Conservation (phyloP, 192 early-diverging fungal genomes). For the Backusella circina region DNA sequence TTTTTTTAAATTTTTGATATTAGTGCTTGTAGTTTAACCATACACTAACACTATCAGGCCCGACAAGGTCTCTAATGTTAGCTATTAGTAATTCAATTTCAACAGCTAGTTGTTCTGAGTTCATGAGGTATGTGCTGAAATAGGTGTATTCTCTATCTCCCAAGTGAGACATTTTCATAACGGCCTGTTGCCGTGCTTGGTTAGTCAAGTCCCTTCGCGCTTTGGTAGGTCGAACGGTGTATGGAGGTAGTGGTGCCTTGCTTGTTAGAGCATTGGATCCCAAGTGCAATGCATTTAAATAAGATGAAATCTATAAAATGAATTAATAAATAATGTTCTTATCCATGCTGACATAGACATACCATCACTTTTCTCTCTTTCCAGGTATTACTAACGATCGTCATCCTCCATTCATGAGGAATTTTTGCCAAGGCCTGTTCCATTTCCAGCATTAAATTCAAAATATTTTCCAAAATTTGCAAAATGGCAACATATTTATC, state of each 20-base stretch:
- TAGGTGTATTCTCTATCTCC: conserved; percentile 26
- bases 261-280: conserved; percentile 30
- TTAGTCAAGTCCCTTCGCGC: conserved; percentile 19
- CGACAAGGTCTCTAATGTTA: conserved; percentile 29
- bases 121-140: conserved; percentile 38
- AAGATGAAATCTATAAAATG: conserved; percentile 21
- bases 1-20: not conserved
- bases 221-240: conserved; percentile 26
- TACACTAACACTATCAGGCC: conserved; percentile 29
- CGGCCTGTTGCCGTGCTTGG: conserved; percentile 13
- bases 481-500: conserved; percentile 26
- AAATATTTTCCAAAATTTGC: conserved; percentile 32
- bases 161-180: conserved; percentile 10
- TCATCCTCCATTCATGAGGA: conserved; percentile 23
- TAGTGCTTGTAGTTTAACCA: conserved; percentile 22
- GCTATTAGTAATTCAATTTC: conserved; percentile 29
- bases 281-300: conserved; percentile 33
- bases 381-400: conserved; percentile 25
- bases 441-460: conserved; percentile 31
- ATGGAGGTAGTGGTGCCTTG: conserved; percentile 33
- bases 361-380: conserved; percentile 29
- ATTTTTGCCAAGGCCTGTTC: conserved; percentile 25
- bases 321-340: not conserved
- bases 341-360: not conserved
- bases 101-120: conserved; percentile 34